Conservation (phyloP, 768 basidiomycete genomes). For the Phylloporus sp. region DNA sequence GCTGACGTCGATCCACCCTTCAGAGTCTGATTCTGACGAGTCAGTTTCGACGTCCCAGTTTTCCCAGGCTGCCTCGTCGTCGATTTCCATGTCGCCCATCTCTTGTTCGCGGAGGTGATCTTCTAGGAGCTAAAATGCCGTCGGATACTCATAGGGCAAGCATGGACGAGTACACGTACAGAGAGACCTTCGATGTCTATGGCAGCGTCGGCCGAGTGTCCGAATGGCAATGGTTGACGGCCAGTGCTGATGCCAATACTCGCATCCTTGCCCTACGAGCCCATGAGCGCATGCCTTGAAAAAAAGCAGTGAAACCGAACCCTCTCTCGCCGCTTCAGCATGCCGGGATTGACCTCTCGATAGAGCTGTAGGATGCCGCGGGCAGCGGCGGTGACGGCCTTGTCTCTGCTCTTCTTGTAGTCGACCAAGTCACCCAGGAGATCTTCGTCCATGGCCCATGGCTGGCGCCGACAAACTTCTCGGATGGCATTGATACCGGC, state of each 20-base stretch:
- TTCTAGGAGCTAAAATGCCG: constrained; percentile 64
- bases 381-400: constrained; percentile 85
- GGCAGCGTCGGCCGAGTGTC: constrained; percentile 68
- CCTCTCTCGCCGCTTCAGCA: constrained; percentile 85
- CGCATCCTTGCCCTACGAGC: constrained; percentile 78
- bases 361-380: constrained; percentile 85
- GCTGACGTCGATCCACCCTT: constrained; percentile 76
- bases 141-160: neutral
- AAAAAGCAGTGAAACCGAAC: constrained; percentile 41
- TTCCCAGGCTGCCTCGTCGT: constrained; percentile 73
- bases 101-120: constrained; percentile 76
- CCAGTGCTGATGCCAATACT: constrained; percentile 68
- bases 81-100: constrained; percentile 49
- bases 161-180: constrained; percentile 40
- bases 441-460: constrained; percentile 97
- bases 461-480: constrained; percentile 91
- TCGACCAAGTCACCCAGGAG: constrained; percentile 87
- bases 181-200: constrained; percentile 87
- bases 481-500: constrained; percentile 95
- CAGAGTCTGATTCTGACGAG: constrained; percentile 51
- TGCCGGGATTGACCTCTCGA: constrained; percentile 91
- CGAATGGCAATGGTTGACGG: constrained; percentile 70
- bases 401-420: constrained; percentile 93
- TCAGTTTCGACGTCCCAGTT: constrained; percentile 86
- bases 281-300: neutral